phyloP scores from a whole-genome alignment of 2,329 filamentous ascomycete genomes.

The Talaromyces sp. region DNA sequence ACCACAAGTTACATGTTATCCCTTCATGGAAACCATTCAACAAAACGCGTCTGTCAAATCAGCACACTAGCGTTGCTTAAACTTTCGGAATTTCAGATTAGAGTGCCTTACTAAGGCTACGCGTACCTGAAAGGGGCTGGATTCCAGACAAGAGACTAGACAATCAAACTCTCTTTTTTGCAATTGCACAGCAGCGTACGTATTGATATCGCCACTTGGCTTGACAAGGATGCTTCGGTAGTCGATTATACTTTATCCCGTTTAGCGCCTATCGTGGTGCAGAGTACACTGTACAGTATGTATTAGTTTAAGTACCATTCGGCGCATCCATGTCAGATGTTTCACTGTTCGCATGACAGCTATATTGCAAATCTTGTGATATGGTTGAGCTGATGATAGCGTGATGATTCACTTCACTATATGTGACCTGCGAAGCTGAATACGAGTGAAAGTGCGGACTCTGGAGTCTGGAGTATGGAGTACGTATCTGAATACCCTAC shows the following conservation, averaged over 20 bases:
- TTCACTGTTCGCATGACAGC: neutral
- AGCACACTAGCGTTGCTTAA: neutral
- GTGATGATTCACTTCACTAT: neutral
- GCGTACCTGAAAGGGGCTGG: neutral
- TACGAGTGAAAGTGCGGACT: neutral
- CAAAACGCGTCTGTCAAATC: neutral
- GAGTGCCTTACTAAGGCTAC: neutral
- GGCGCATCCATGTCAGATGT: neutral
- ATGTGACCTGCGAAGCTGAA: neutral
- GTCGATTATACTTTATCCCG: neutral
- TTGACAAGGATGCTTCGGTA: conserved; percentile 6
- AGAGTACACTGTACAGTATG: neutral
- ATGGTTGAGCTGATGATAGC: neutral
- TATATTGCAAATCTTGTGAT: neutral
- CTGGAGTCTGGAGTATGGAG: neutral
- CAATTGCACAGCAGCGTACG: neutral
- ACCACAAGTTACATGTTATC: too few species aligned
- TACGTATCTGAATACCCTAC: neutral
- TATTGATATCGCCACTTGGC: neutral
- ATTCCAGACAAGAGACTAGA: neutral
- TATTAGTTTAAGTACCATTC: neutral
- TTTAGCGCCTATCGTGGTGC: neutral
- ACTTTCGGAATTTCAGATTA: neutral
- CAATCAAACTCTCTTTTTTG: neutral
- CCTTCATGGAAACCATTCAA: neutral